These are phyloP conservation scores for Nitzschia putrida DNA, from an alignment of 108 stramenopile genomes.

Conservation along the genomic window DNA sequence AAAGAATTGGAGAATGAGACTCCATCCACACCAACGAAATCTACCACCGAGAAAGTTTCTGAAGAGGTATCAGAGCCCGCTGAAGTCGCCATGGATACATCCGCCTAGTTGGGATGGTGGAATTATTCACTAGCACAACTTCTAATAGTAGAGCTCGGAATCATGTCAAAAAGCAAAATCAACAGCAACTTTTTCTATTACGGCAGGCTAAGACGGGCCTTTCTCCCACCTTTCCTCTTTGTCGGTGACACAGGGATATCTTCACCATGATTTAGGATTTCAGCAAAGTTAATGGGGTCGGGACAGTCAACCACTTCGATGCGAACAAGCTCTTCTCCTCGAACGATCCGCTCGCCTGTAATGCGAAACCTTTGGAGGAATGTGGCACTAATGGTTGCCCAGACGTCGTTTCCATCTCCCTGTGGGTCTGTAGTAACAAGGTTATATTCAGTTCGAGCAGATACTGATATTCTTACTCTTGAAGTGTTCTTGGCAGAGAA, in stretches of 20 bases:
- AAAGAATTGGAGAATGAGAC: conserved; percentile 45
- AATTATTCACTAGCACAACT: too few relatives aligned
- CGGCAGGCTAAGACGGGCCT: not conserved
- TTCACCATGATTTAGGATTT: not conserved
- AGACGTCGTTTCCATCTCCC: conserved; percentile 73
- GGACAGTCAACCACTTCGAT: conserved; percentile 34
- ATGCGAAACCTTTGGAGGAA: conserved; percentile 77
- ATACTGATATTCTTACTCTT: conserved; percentile 59
- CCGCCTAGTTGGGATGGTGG: not conserved
- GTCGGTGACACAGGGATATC: not conserved
- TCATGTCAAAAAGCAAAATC: not conserved
- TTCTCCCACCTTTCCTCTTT: not conserved
- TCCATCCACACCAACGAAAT: not conserved
- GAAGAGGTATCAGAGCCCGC: not conserved
- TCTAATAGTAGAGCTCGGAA: too few relatives aligned
- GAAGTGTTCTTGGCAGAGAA: conserved; percentile 37
- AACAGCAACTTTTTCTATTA: not conserved
- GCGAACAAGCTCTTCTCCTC: conserved; percentile 82
- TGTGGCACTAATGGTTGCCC: conserved; percentile 72
- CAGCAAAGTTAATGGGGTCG: conserved; percentile 15
- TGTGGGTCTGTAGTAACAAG: conserved; percentile 75
- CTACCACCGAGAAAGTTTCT: not conserved
- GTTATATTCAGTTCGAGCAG: conserved; percentile 74
- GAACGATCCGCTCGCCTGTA: conserved; percentile 64
- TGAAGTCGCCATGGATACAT: conserved; percentile 1